A percentile compares a stretch with the other conserved stretches of the same genome.
phyloP scores from a whole-genome alignment of 352 stramenopile species.

The Peronospora farinosa region DNA sequence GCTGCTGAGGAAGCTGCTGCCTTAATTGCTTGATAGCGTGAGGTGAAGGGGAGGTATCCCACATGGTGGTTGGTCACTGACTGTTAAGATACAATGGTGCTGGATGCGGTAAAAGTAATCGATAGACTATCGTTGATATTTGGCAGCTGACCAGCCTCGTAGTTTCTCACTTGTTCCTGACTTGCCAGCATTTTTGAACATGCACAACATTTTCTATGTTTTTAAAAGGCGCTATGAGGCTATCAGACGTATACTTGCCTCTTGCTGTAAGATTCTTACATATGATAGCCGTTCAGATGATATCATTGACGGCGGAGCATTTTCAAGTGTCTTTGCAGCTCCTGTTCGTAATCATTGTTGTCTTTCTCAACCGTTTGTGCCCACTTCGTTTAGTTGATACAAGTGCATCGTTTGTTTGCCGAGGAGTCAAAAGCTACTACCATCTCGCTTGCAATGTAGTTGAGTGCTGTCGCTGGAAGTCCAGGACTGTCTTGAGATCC shows the following conservation, averaged over 20 bases:
- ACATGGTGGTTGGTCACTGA: neutral
- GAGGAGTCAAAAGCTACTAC: neutral
- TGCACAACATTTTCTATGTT: neutral
- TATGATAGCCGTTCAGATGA: neutral
- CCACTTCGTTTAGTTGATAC: neutral
- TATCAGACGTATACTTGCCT: neutral
- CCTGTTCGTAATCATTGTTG: neutral
- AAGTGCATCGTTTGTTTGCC: neutral
- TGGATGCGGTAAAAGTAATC: constrained; percentile 17
- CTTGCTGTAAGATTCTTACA: neutral
- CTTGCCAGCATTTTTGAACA: neutral
- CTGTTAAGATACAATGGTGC: constrained; percentile 2
- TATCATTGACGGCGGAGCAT: neutral
- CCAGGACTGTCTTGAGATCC: constrained; percentile 37
- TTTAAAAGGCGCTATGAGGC: neutral
- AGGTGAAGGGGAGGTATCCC: constrained; percentile 1
- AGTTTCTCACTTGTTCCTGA: constrained; percentile 3
- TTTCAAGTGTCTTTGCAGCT: neutral
- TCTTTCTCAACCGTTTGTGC: neutral
- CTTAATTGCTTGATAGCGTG: constrained; percentile 9
- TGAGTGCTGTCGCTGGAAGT: constrained; percentile 37
- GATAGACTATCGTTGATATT: constrained; percentile 32
- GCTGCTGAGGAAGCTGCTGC: constrained; percentile 16
- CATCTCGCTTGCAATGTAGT: constrained; percentile 13
- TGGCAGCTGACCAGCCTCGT: constrained; percentile 22